phyloP scores from a whole-genome alignment of 495 filamentous ascomycete species.

The Aspergillus nanangensis region DNA sequence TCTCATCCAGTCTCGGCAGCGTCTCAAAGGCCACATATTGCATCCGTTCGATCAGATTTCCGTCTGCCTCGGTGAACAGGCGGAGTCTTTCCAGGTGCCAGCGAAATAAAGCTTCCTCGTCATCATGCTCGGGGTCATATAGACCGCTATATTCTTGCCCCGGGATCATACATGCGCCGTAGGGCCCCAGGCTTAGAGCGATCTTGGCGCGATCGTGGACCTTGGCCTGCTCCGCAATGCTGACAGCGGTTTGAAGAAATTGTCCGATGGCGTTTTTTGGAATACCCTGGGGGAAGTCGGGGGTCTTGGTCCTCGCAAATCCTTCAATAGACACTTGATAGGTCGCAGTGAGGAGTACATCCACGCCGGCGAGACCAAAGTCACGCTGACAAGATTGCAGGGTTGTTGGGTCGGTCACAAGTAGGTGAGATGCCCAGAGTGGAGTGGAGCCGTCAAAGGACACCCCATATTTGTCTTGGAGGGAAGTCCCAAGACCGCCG shows the following conservation, averaged over 20 bases:
- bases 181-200: constrained; percentile 58
- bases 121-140: constrained; percentile 47
- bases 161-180: constrained; percentile 61
- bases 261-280: constrained; percentile 17
- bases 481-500: constrained; percentile 63
- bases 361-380: constrained; percentile 48
- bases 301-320: constrained; percentile 38
- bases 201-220: constrained; percentile 15
- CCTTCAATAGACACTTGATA: constrained; percentile 58
- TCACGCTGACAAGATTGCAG: constrained; percentile 48
- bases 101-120: constrained; percentile 32
- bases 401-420: constrained; percentile 44
- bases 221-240: constrained; percentile 27
- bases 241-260: constrained; percentile 22
- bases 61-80: constrained; percentile 39
- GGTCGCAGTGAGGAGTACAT: constrained; percentile 60
- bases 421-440: constrained; percentile 62
- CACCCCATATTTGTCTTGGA: constrained; percentile 47
- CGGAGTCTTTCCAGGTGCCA: constrained; percentile 55
- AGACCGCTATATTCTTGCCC: constrained; percentile 58
- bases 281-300: constrained; percentile 18
- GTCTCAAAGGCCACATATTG: constrained; percentile 63
- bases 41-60: constrained; percentile 24
- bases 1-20: constrained; percentile 52
- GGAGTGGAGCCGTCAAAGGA: constrained; percentile 50